Conservation (phyloP, 1,284 basidiomycete species). For the Chalciporus sp. region DNA sequence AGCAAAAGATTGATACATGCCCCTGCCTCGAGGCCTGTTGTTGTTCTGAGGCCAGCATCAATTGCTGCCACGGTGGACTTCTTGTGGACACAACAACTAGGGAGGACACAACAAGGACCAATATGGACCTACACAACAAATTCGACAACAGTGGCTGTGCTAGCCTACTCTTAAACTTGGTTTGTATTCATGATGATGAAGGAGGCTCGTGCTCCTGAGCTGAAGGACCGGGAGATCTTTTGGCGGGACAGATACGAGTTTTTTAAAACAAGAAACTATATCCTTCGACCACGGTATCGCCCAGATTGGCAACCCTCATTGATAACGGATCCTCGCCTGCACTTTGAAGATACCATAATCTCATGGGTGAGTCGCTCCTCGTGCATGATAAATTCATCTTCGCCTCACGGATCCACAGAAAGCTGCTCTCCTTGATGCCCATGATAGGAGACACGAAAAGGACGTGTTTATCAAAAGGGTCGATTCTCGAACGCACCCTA, state of each 20-base stretch:
- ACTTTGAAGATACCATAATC: slow-evolving; percentile 6
- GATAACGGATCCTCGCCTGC: not conserved
- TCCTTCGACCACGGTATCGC: slow-evolving; percentile 10
- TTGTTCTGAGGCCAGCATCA: too few species aligned
- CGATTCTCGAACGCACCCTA: not conserved
- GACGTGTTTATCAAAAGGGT: slow-evolving; percentile 18
- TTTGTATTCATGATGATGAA: not conserved
- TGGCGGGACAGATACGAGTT: slow-evolving; percentile 16
- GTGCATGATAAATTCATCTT: fast-evolving
- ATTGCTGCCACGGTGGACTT: too few species aligned
- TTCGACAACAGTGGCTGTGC: not conserved
- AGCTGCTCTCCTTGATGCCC: slow-evolving; percentile 7
- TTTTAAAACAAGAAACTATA: slow-evolving; percentile 8
- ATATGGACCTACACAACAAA: not conserved
- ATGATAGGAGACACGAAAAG: not conserved
- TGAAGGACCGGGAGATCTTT: not conserved
- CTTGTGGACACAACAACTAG: too few species aligned
- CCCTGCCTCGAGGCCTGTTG: too few species aligned
- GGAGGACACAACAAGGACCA: too few species aligned
- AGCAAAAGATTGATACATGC: too few species aligned
- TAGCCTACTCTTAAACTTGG: not conserved
- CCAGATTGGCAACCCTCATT: slow-evolving; percentile 10
- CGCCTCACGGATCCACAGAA: not conserved
- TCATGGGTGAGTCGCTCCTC: slow-evolving; percentile 4
- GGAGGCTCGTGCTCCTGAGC: not conserved